phyloP scores from a whole-genome alignment of 2,329 filamentous ascomycete species.

The Colletotrichum eremochloae region DNA sequence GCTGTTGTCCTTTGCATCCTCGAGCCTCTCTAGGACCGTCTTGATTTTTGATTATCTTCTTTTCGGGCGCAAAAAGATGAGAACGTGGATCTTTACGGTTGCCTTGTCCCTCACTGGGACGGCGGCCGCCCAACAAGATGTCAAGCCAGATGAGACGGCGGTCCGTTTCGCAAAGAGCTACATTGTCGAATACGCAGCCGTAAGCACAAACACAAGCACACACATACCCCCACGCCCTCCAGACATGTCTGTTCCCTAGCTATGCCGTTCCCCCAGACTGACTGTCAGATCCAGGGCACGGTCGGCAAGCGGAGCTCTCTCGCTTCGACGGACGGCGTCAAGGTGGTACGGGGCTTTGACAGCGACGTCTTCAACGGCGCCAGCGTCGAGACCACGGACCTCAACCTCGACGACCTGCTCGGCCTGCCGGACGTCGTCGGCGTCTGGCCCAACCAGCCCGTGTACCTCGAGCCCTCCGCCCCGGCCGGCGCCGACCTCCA shows the following conservation, averaged over 20 bases:
- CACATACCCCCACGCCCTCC: no score
- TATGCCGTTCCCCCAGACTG: background rate
- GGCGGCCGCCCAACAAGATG: constrained; percentile 7
- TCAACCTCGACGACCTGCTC: constrained; percentile 51
- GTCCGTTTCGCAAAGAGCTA: constrained; percentile 25
- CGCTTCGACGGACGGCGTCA: constrained; percentile 20
- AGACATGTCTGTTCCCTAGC: no score
- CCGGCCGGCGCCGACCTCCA: background rate
- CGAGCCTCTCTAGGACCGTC: background rate
- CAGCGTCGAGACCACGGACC: constrained; percentile 49
- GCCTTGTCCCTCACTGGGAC: constrained; percentile 6
- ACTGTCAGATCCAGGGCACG: constrained; percentile 1
- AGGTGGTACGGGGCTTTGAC: constrained; percentile 29
- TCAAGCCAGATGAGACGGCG: constrained; percentile 1
- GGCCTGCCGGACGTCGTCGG: constrained; percentile 52
- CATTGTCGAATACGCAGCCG: constrained; percentile 36
- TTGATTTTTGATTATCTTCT: no score
- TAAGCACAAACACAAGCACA: constrained; percentile 1
- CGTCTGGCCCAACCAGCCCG: constrained; percentile 49
- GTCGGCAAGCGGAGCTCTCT: constrained; percentile 2
- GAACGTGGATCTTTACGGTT: background rate
- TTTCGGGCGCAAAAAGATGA: background rate
- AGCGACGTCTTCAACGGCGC: constrained; percentile 53
- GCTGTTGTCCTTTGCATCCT: background rate
- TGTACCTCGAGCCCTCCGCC: constrained; percentile 24